phyloP scores from a whole-genome alignment of 441 rosid genomes.

The Biscutella auriculata region DNA sequence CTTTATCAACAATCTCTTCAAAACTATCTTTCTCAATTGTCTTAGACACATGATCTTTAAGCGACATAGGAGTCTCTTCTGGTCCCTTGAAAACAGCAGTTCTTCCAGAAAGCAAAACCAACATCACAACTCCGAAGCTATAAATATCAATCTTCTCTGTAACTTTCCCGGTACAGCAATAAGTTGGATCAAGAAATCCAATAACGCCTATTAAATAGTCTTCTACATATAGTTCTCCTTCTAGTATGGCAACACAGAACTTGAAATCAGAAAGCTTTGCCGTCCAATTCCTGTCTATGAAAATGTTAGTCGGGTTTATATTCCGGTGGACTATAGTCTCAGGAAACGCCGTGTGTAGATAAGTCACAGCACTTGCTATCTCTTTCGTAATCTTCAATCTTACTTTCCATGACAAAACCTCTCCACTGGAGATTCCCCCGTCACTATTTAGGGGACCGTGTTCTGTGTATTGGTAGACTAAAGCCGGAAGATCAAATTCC shows the following conservation, averaged over 20 bases:
- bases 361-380: slow-evolving; percentile 21
- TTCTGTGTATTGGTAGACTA: slow-evolving; percentile 23
- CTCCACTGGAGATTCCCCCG: background rate
- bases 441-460: slow-evolving; percentile 16
- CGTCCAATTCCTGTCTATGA: slow-evolving; percentile 19
- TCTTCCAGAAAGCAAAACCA: slow-evolving; percentile 27
- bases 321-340: slow-evolving; percentile 27
- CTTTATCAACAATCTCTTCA: slow-evolving; percentile 16
- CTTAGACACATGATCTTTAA: slow-evolving; percentile 17
- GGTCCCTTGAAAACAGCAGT: slow-evolving; percentile 18
- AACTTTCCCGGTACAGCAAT: background rate
- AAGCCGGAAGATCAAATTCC: slow-evolving; percentile 20
- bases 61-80: background rate
- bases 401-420: slow-evolving; percentile 12
- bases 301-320: slow-evolving; percentile 10
- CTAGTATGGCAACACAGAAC: slow-evolving; percentile 19
- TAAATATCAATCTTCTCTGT: slow-evolving; percentile 35
- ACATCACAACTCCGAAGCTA: slow-evolving; percentile 27
- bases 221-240: slow-evolving; percentile 20
- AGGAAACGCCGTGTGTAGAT: slow-evolving; percentile 31
- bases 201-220: background rate
- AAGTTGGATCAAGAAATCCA: slow-evolving; percentile 25
- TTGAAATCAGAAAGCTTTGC: slow-evolving; percentile 30
- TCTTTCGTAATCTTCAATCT: slow-evolving; percentile 13
- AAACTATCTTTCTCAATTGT: slow-evolving; percentile 4